Base-by-base conservation (phyloP, 176 grass and related monocot species). In the Lolium multiflorum region DNA sequence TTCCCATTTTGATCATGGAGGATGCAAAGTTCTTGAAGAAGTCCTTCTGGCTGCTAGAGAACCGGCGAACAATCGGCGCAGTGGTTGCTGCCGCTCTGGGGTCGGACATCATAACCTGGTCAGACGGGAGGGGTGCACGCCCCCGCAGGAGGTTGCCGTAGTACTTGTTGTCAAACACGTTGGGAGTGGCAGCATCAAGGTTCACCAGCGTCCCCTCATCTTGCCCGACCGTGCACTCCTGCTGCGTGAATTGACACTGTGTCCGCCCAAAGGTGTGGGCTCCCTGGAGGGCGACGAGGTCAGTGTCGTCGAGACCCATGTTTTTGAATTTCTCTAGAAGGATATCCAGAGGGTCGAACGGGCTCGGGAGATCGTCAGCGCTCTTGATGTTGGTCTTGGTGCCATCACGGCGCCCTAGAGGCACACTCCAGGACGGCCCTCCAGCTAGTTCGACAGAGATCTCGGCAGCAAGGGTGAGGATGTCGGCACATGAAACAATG, bases 251-350 rank as follows among this genome's bases (percentile, higher is more conserved):
- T 10, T 48, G 11, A 44, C 92, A 91, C 9, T 83, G 79, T 0
- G 83, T 60, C 74, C 85, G 82, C 49, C 92, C 89, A 5, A 94
- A 87, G 5, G 89, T 94, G 87, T 94, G 92, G 2, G 86, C 92
- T 63, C 91, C 91, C 74, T 89, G 88, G n/a, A 93, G 72, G 66
- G 86, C 56, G 12, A 82, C 79, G 9, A 93, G 92, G 78, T 93
- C 86, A 3, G 49, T 75, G 72, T 89, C 48, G 63, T 75, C 20
- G 48, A 91, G 92, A 49, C 52, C 52, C 52, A 55, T 12, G 12
- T 17, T 73, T 2, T 24, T 54, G 84, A 93, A 93, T 74, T 93
- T 93, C 12, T 11, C 1, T 38, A 80, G 26, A n/a, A 93, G 89
- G 6, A 1, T n/a, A 11, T 47, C 70, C 0, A 88, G 47, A 7